These are phyloP conservation scores for Alternaria sp. DNA, from an alignment of 2,329 filamentous ascomycete genomes.

Conservation along the genomic window DNA sequence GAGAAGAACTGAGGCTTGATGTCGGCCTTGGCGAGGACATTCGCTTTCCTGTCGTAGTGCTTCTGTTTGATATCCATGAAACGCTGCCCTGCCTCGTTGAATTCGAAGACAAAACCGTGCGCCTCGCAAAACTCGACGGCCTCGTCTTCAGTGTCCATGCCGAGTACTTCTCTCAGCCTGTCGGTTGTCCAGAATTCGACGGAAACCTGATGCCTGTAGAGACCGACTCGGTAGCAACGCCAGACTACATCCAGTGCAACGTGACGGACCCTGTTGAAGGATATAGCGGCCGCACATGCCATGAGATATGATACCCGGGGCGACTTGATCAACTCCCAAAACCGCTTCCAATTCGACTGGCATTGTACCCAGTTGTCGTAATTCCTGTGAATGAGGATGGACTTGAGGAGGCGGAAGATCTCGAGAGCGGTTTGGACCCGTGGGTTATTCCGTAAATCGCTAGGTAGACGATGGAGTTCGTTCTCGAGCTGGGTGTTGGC, in stretches of 20 bases:
- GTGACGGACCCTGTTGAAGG: slow-evolving; percentile 65
- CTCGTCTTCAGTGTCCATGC: slow-evolving; percentile 63
- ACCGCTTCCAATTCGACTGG: slow-evolving; percentile 63
- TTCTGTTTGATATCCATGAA: slow-evolving; percentile 63
- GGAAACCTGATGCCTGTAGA: slow-evolving; percentile 48
- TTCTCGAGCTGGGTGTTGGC: slow-evolving; percentile 60
- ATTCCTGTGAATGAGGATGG: slow-evolving; percentile 56
- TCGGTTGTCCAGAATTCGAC: slow-evolving; percentile 62
- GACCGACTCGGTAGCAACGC: slow-evolving; percentile 61
- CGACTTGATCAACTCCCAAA: slow-evolving; percentile 64
- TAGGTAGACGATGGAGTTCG: slow-evolving; percentile 62
- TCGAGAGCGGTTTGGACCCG: slow-evolving; percentile 64
- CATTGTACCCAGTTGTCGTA: slow-evolving; percentile 60
- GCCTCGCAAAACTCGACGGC: slow-evolving; percentile 60
- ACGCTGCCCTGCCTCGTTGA: slow-evolving; percentile 52
- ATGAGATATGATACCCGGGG: slow-evolving; percentile 65
- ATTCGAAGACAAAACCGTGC: slow-evolving; percentile 59
- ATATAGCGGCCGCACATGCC: slow-evolving; percentile 68
- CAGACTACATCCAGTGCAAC: slow-evolving; percentile 62
- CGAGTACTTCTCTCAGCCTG: slow-evolving; percentile 59
- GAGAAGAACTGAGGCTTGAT: slow-evolving; percentile 60
- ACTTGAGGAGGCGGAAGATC: slow-evolving; percentile 62
- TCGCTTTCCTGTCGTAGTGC: slow-evolving; percentile 29
- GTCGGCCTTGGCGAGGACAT: slow-evolving; percentile 24
- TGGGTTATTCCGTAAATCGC: slow-evolving; percentile 56